Evolutionary conservation across 495 filamentous ascomycete genomes (phyloP), one percentile per base, ranked within the genome.

Genomic region (Lasiosphaeria ovina): DNA sequence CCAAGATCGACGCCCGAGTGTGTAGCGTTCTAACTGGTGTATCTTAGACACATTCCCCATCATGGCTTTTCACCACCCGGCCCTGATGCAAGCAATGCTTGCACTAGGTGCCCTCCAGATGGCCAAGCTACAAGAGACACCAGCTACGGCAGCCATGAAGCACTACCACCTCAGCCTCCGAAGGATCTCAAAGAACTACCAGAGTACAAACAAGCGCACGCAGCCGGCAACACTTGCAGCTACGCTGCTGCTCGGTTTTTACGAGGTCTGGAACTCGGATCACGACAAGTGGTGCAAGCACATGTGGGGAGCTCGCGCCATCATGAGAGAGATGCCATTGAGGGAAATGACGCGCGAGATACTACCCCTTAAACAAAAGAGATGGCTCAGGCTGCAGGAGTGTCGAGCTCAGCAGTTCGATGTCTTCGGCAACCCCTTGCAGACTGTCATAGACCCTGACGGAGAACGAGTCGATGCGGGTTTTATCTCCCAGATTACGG

Each of bases 221-320:
- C 85, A 91, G 60, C 80, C 91, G 10, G 86, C 90, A 0, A 97
- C 93, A 0, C 77, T 98, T 14, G 92, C 93, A 11, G 92, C 94
- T 14, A 89, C 91, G 1, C 76, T 96, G n/a, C 75, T 97, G 16
- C 82, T 98, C 31, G 91, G 87, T 1, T 98, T 90, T 67, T 98
- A 96, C 68, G 94, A 98, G 70, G 90, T 96, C 24, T 92, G 93
- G 83, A 88, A 89, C 49, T 94, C 92, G 14, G 94, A 98, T 65
- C 94, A 97, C 67, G 84, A 89, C 54, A 96, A 96, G 72, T 98
- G 94, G 94, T 92, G 90, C 65, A 93, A 85, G 57, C 94, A 98
- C 69, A 79, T 98, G 61, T 83, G 88, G 42, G 94, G 94, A 9
- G 88, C 93, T 11, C 86, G 87, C 50, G 87, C 93, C 57, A 80